Base-by-base conservation (phyloP, 2,329 filamentous ascomycete genomes). In the Didymella pomorum region DNA sequence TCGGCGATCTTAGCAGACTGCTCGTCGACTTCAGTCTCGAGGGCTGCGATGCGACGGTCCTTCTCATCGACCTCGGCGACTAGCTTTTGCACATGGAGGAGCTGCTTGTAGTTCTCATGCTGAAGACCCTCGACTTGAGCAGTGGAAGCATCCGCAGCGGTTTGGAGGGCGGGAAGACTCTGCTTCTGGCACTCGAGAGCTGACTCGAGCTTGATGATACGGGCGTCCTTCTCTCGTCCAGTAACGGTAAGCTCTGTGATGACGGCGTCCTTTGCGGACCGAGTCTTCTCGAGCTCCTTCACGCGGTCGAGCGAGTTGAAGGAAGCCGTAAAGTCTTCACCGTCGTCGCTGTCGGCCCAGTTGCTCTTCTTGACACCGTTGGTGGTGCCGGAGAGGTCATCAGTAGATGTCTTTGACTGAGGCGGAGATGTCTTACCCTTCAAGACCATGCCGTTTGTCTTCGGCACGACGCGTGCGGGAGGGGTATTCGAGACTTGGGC, bases 291-390 rank as follows among this genome's bases (percentile, higher is more conserved):
- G 5, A 69, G 63, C 26, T 65, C 52, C 4, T 52, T 48, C 31
- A 66, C 43, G 9, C 45, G 28, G 0, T 47, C 31, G 14, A 29
- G 29, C 11, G 31, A 16, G 33, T 46, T 57, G 18, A 62, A 55
- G 5, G 60, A 37, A 47, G 52, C 46, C 14, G 56, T 10, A 37
- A 66, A 63, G 1, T 58, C 57, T 4, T 64, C 61, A 18, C 69
- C 69, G 0, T 66, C 62, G n/a, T 68, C 67, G 31, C 61, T 63
- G 18, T 68, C 66, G 4, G 61, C 62, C 67, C 65, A 68, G 26
- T 58, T 28, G 18, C 50, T 43, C 53, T 60, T 65, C 42, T 60
- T 64, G 16, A 31, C 29, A 12, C 54, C 50, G 20, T 62, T 64
- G 2, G 43, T 35, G 23, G 52, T 57, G 1, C 43, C 42, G 56